Percentiles rank a stretch among this genome's conserved stretches.
Conservation (phyloP, 495 filamentous ascomycete species). For the Aspergillus asperescens region DNA sequence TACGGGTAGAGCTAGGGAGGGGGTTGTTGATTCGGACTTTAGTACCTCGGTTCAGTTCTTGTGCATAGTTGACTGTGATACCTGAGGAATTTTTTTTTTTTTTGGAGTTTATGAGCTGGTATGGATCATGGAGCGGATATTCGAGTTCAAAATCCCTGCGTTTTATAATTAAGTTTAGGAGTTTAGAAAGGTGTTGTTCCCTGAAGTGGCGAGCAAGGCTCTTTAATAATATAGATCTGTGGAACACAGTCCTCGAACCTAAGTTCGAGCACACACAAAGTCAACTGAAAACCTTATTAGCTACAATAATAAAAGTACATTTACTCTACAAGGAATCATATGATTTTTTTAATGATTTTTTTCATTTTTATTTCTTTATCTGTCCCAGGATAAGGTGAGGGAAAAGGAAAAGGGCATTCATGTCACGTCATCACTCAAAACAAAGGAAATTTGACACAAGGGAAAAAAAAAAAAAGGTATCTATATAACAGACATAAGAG, state of each 20-base stretch:
- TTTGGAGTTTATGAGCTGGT: neutral
- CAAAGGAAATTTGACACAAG: constrained; percentile 23
- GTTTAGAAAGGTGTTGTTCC: no score
- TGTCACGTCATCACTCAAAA: constrained; percentile 18
- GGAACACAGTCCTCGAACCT: no score
- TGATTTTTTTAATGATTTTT: neutral
- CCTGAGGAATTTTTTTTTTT: neutral
- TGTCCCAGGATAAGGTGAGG: neutral
- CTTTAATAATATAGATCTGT: no score
- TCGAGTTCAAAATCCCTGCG: no score
- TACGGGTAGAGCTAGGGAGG: neutral
- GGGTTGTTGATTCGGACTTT: neutral
- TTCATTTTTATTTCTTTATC: neutral
- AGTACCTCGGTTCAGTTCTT: neutral
- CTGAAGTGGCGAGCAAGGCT: no score
- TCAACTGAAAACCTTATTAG: no score
- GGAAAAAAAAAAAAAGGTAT: constrained; percentile 8
- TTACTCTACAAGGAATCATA: neutral
- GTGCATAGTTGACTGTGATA: constrained; percentile 2
- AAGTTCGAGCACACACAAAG: no score
- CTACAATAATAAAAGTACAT: no score
- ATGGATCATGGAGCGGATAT: no score
- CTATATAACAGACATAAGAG: neutral
- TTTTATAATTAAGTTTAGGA: no score
- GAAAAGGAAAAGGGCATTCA: constrained; percentile 2